Conservation (phyloP, 139 green algal species). For the Haematococcus sp. region DNA sequence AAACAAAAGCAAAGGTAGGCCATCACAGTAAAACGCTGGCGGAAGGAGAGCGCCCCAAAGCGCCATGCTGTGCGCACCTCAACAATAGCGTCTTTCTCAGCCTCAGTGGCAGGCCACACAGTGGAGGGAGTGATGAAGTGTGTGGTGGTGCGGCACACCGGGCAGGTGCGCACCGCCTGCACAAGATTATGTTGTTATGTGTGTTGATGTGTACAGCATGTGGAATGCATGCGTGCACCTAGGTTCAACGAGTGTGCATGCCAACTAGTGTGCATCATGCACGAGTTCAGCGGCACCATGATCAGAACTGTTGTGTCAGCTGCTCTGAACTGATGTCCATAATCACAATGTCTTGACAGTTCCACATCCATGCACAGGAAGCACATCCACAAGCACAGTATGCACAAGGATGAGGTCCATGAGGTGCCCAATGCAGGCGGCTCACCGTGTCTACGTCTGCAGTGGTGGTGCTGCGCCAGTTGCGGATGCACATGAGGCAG, state of each 20-base stretch:
- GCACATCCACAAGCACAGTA: too few relatives aligned
- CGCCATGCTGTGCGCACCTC: too few relatives aligned
- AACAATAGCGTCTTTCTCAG: slow-evolving; percentile 52
- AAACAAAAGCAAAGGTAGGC: too few relatives aligned
- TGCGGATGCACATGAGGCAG: slow-evolving; percentile 83
- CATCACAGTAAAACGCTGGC: too few relatives aligned
- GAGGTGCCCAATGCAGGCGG: too few relatives aligned
- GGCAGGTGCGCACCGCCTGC: slow-evolving; percentile 64
- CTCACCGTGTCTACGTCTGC: slow-evolving; percentile 56
- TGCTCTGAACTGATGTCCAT: neutral
- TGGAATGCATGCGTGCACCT: neutral
- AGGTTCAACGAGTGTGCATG: neutral
- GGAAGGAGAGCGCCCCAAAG: too few relatives aligned
- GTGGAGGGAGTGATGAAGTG: slow-evolving; percentile 70
- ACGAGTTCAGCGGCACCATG: too few relatives aligned
- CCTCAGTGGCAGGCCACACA: slow-evolving; percentile 57
- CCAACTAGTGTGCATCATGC: neutral
- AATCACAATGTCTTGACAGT: neutral
- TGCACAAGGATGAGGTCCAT: too few relatives aligned
- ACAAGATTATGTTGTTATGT: neutral
- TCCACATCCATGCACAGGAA: neutral
- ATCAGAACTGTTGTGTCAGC: neutral
- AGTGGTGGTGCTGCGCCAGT: slow-evolving; percentile 61
- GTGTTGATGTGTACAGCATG: neutral
- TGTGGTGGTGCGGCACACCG: slow-evolving; percentile 62